phyloP scores from a whole-genome alignment of 257 asterid species.

The Datura wrightii region DNA sequence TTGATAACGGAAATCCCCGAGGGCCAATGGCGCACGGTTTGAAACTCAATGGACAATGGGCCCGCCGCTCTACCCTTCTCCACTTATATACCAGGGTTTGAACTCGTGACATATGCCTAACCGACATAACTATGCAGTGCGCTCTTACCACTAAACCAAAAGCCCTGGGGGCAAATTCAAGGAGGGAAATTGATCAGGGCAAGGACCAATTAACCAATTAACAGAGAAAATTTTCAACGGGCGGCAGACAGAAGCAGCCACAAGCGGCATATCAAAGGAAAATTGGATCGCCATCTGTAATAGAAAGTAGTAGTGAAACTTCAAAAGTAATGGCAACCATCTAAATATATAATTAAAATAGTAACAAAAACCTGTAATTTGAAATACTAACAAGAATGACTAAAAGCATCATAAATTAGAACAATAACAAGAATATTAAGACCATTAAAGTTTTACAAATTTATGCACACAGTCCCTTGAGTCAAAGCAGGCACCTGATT shows the following conservation, averaged over 20 bases:
- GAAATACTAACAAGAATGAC: neutral
- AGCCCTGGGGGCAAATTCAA: neutral
- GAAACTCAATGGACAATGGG: neutral
- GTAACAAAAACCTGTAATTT: neutral
- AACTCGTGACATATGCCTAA: neutral
- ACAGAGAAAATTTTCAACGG: neutral
- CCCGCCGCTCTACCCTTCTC: neutral
- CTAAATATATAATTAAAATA: neutral
- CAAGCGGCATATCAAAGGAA: neutral
- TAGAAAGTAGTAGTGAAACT: neutral
- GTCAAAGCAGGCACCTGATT: conserved; percentile 56
- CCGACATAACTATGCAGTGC: neutral
- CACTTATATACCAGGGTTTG: neutral
- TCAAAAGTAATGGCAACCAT: conserved; percentile 6
- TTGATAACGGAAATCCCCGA: neutral
- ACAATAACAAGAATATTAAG: neutral
- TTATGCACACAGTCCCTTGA: neutral
- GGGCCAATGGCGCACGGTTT: neutral
- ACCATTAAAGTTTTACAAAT: neutral
- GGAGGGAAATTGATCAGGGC: neutral
- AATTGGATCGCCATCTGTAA: neutral
- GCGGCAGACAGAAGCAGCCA: neutral
- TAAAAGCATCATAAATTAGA: neutral
- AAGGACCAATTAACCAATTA: conserved; percentile 29
- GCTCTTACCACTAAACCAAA: neutral